Evolutionary conservation across 169 alveolate genomes (phyloP), one percentile per base, ranked within the genome.

Genomic region (Plasmodium coatneyi): DNA sequence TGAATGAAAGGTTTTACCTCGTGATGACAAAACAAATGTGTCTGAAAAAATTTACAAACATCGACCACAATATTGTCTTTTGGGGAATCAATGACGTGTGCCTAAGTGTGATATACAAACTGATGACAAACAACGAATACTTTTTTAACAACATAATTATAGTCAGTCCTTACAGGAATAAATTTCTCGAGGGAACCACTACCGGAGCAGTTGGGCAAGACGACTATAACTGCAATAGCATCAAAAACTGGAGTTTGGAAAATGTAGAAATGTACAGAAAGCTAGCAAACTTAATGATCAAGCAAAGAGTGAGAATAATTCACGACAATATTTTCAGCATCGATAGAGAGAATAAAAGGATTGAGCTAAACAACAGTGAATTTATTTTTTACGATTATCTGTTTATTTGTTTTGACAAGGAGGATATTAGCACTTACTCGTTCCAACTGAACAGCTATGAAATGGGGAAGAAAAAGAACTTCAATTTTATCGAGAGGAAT

Each of bases 61-160:
- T 86, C 4, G 93, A 86, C 34, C 72, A 86, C 76, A 86, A 86
- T 70, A 32, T 86, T 1, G 93, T 86, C 3, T 76, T 86, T 10
- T 86, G 93, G 93, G 93, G 93, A 9, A 0, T 78, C 14, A 86
- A 86, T 25, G 93, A 86, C 71, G n/a, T 86, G n/a, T 86, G 84
- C 7, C 70, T 86, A 14, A 46, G 34, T 76, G 43, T 41, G 41
- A 32, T 86, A 25, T 76, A 86, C 66, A 86, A 49, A 76, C 16
- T 86, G 10, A 32, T 86, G n/a, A 22, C 22, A 49, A 86, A 86
- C 10, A 86, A 86, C 43, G 86, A 74, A 43, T 86, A 74, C 14
- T 30, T 86, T 52, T 86, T 86, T 86, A 86, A 86, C 25, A 86
- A 86, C 54, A 30, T 86, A 32, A 86, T 76, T 56, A 32, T 86